Evolutionary conservation across 257 asterid genomes (phyloP), one percentile per base, ranked within the genome.

Genomic region (Haberlea rhodopensis): DNA sequence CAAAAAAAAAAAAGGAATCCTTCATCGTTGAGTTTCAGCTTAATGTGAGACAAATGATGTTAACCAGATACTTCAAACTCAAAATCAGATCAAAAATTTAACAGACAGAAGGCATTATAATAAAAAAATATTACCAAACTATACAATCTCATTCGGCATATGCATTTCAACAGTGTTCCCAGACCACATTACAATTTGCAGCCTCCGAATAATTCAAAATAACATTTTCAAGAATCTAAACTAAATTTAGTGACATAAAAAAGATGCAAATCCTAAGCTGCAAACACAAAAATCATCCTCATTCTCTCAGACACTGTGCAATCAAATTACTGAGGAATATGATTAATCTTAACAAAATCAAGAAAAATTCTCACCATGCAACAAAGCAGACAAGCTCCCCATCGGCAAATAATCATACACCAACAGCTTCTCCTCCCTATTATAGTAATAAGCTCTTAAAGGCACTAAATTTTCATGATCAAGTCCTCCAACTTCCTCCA

Each of bases 351-450:
- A 52, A 69, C 2, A 26, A 18, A 51, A 13, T 34, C 24, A 7
- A 29, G 37, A 6, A 24, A 0, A 23, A 28, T 40, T 22, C 80
- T 67, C 69, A 94, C 99, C 99, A 65, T 94, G 96, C 80, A 94
- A 83, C 26, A 94, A 75, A 23, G 99, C 91, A 78, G 99, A 89
- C 53, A 94, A 81, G 85, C 99, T 94, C 6, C 99, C 97, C 86
- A 84, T 77, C 0, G 95, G 86, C 82, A 94, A 40, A 64, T 87
- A 94, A 54, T 94, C 96, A 65, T 78, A 94, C 15, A 94, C 97
- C 52, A 94, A 96, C 68, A 94, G 81, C 78, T 84, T 87, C 76
- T 92, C 99, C 16, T 85, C 94, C 21, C 76, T 71, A 52, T 81
- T 81, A 61, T 72, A 85, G 80, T 82, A 81, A 76, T 90, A 87